Evolutionary conservation across 2,329 filamentous ascomycete species (phyloP).

Genomic region (Mycosphaerelloides madeirae): DNA sequence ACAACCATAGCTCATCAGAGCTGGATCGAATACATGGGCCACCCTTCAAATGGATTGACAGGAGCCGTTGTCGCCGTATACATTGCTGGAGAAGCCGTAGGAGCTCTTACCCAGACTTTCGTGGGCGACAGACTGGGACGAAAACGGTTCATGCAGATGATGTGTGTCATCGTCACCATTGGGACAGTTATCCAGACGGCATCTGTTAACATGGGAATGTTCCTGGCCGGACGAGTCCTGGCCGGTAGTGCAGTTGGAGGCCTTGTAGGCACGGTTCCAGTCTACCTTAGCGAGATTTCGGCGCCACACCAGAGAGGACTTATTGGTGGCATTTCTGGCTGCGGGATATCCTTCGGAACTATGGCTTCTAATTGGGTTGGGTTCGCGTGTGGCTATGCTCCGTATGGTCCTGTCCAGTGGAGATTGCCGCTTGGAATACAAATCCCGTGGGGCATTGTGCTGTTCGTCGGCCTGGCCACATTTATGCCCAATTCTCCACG

Average conservation of each 20-base stretch:
- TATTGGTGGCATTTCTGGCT: conserved; percentile 48
- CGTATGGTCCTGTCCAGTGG: conserved; percentile 53
- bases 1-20: conserved; percentile 58
- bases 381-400: conserved; percentile 51
- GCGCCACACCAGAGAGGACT: conserved; percentile 44
- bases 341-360: conserved; percentile 53
- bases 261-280: conserved; percentile 47
- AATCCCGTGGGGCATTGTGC: conserved; percentile 52
- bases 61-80: conserved; percentile 56
- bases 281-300: conserved; percentile 54
- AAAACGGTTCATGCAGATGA: conserved; percentile 35
- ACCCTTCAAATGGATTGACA: conserved; percentile 52
- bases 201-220: conserved; percentile 42
- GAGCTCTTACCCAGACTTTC: conserved; percentile 48
- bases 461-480: conserved; percentile 51
- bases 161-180: conserved; percentile 53
- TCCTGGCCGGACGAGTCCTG: conserved; percentile 26
- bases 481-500: conserved; percentile 56
- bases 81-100: conserved; percentile 54
- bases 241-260: conserved; percentile 30
- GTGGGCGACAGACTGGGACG: conserved; percentile 48
- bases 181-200: conserved; percentile 53
- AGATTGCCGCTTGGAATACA: conserved; percentile 52
- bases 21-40: conserved; percentile 56
- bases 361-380: conserved; percentile 57